Evolutionary conservation across 345 rosid genomes (phyloP).

Genomic region (Moricandia arvensis): DNA sequence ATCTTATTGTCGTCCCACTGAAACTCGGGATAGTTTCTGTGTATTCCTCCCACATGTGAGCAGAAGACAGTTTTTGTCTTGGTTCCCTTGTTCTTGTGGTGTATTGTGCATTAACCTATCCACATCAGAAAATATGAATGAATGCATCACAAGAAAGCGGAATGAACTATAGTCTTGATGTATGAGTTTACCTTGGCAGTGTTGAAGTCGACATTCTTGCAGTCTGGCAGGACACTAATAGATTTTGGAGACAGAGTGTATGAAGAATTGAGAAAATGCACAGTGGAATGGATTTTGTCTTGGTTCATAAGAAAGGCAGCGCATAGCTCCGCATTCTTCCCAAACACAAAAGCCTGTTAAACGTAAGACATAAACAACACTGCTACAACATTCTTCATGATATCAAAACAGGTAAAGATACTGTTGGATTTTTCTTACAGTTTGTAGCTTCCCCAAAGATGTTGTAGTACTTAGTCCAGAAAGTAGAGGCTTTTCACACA

Average conservation of each 20-base stretch:
- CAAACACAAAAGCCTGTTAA: slow-evolving; percentile 63
- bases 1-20: slow-evolving; percentile 46
- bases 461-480: slow-evolving; percentile 40
- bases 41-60: slow-evolving; percentile 51
- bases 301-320: slow-evolving; percentile 70
- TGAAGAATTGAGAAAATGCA: slow-evolving; percentile 47
- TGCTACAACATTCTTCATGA: slow-evolving; percentile 8
- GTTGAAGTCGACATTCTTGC: slow-evolving; percentile 65
- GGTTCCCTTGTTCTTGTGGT: slow-evolving; percentile 49
- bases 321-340: slow-evolving; percentile 43
- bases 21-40: slow-evolving; percentile 54
- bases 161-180: not conserved
- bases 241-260: slow-evolving; percentile 62
- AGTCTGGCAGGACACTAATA: slow-evolving; percentile 70
- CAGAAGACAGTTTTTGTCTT: slow-evolving; percentile 40
- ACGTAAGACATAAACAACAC: slow-evolving; percentile 9
- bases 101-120: slow-evolving; percentile 55
- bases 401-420: slow-evolving; percentile 6
- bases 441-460: slow-evolving; percentile 52
- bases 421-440: slow-evolving; percentile 44
- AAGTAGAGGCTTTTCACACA: slow-evolving; percentile 54
- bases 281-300: slow-evolving; percentile 33
- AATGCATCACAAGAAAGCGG: slow-evolving; percentile 17
- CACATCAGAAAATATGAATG: slow-evolving; percentile 8
- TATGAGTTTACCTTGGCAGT: slow-evolving; percentile 59